Evolutionary conservation across 2,329 filamentous ascomycete species (phyloP), one percentile per base, ranked within the genome.

Genomic region (Hymenoscyphus infarciens): DNA sequence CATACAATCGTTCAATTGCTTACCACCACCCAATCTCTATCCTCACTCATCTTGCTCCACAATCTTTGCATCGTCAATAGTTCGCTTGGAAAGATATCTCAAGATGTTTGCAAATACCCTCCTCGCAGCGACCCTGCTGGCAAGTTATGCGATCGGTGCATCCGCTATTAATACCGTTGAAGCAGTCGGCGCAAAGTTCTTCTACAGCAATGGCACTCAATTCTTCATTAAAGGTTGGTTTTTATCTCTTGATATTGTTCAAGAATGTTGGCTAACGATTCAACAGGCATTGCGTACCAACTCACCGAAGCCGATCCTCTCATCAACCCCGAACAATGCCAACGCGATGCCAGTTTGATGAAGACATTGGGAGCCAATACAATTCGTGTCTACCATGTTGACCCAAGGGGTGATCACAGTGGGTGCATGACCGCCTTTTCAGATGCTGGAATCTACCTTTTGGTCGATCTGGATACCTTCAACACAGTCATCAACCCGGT

Each of bases 351-450:
- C 52, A 74, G 79, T 16, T 81, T 93, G 72, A 96, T 96, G 90
- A 83, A 90, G 75, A 85, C 87, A 19, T 80, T 97, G 60, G 91
- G 91, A 66, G 85, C 89, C 74, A 96, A 96, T 75, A 83, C 89
- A 33, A 92, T 96, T 71, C 90, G 92, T 62, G 89, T 95, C 63
- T 97, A 97, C 76, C 91, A 96, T 73, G 91, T 97, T 65, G 88
- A 96, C 70, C 79, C 90, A 1, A 75, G 77, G 2, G 85, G 78
- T 35, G 80, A 94, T 74, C 93, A 97, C 75, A 81, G 84, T 63
- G 87, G 82, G 22, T 97, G 92, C 78, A 96, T 97, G 91, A 81
- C 81, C 60, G 87, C 87, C 1, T 91, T 97, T 74, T 86, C 85
- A 13, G 85, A 92, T 70, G 89, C 86, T 52, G 90, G 90, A 62